Conservation (phyloP, 2,329 filamentous ascomycete species). For the Pestalotiopsis sp. region DNA sequence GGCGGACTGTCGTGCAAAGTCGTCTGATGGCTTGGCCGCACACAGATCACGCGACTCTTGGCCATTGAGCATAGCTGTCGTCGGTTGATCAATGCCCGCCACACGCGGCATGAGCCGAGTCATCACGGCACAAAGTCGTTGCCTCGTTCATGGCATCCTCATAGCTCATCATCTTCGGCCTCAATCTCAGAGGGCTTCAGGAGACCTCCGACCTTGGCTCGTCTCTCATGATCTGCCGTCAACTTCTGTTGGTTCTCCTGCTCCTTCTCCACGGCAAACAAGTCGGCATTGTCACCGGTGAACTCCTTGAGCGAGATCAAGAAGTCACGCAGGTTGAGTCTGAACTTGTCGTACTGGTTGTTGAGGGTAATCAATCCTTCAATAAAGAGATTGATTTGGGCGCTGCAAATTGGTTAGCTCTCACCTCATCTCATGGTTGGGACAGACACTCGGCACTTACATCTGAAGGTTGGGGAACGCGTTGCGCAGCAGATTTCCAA, state of each 20-base stretch:
- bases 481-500: slow-evolving; percentile 80
- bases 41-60: slow-evolving; percentile 40
- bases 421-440: slow-evolving; percentile 5
- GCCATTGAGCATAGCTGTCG: slow-evolving; percentile 29
- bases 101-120: slow-evolving; percentile 28
- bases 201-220: slow-evolving; percentile 92
- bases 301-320: slow-evolving; percentile 97
- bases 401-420: slow-evolving; percentile 53
- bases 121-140: slow-evolving; percentile 56
- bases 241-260: slow-evolving; percentile 85
- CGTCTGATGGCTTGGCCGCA: slow-evolving; percentile 26
- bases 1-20: slow-evolving; percentile 13
- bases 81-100: slow-evolving; percentile 16
- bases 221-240: slow-evolving; percentile 85
- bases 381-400: slow-evolving; percentile 89
- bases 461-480: slow-evolving; percentile 92
- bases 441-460: slow-evolving; percentile 54
- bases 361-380: slow-evolving; percentile 87
- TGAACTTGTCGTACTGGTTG: slow-evolving; percentile 90
- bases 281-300: slow-evolving; percentile 89
- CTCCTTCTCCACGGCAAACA: slow-evolving; percentile 94
- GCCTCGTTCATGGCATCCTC: slow-evolving; percentile 74
- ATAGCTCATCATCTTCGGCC: slow-evolving; percentile 83
- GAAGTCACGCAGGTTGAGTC: slow-evolving; percentile 94
- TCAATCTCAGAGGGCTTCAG: slow-evolving; percentile 97